These are phyloP conservation scores for Austroboletus niveus DNA, from an alignment of 1,284 basidiomycete species.

Conservation along the genomic window DNA sequence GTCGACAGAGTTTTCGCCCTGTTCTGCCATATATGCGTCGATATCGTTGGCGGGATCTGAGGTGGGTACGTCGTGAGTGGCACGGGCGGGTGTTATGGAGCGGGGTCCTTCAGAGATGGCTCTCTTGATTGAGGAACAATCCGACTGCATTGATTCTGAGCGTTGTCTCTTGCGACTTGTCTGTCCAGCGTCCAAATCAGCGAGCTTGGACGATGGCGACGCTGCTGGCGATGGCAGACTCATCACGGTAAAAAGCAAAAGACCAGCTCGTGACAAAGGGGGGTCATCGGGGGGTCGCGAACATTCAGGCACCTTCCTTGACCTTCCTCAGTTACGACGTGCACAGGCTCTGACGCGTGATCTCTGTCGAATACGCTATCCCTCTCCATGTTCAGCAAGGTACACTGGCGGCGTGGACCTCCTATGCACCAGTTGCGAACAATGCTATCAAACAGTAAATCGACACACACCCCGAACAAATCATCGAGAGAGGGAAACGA, in stretches of 20 bases:
- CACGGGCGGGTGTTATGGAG: conserved; percentile 39
- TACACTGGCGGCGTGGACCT: too few species aligned
- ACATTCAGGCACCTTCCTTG: conserved; percentile 3
- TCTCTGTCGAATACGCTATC: too few species aligned
- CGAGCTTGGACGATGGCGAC: conserved; percentile 28
- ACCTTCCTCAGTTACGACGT: background rate
- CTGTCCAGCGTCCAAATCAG: conserved; percentile 24
- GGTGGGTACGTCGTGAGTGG: conserved; percentile 37
- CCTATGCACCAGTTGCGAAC: too few species aligned
- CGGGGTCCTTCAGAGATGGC: conserved; percentile 59
- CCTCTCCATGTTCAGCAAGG: too few species aligned
- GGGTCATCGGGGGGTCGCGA: background rate
- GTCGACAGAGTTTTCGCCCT: conserved; percentile 46
- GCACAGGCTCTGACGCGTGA: too few species aligned
- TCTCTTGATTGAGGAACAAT: conserved; percentile 68
- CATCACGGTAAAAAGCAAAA: conserved; percentile 27
- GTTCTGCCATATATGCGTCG: conserved; percentile 72
- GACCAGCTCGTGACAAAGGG: background rate
- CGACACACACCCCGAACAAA: too few species aligned
- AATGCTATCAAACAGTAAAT: too few species aligned
- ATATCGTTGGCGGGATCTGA: conserved; percentile 39
- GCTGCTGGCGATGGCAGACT: conserved; percentile 33
- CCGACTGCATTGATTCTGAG: conserved; percentile 50
- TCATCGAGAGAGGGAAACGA: too few species aligned
- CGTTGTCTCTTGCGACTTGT: conserved; percentile 47